A percentile compares a stretch with the other conserved stretches of the same genome.
These are phyloP conservation scores for Podaxis pistillaris DNA, from an alignment of 768 basidiomycete genomes.

Conservation along the genomic window DNA sequence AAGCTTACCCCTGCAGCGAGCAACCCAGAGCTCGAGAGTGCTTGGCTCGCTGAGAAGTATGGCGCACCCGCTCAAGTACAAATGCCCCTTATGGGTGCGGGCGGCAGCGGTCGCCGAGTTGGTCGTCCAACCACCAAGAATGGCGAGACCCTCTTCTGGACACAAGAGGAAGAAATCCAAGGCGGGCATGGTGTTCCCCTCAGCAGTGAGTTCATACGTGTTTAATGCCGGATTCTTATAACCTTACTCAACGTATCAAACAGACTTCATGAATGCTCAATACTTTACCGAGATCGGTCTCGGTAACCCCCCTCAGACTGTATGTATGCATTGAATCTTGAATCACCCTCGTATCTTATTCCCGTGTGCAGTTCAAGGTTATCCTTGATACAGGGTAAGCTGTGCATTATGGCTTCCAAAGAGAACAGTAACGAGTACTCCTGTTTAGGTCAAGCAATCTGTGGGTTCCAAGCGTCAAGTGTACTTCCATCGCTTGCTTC, in stretches of 20 bases:
- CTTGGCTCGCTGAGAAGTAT: constrained; percentile 95
- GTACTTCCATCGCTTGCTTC: constrained; percentile 91
- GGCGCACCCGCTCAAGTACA: constrained; percentile 46
- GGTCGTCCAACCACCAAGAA: constrained; percentile 33
- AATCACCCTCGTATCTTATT: constrained; percentile 4
- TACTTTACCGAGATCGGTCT: constrained; percentile 88
- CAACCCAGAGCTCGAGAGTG: constrained; percentile 69
- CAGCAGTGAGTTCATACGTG: constrained; percentile 60
- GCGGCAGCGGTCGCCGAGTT: constrained; percentile 68
- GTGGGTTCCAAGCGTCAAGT: constrained; percentile 84
- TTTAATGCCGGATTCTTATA: neutral
- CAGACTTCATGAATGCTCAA: constrained; percentile 98
- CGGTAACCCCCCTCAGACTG: constrained; percentile 80
- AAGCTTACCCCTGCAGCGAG: constrained; percentile 67
- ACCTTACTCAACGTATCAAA: constrained; percentile 8
- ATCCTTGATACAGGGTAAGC: constrained; percentile 86
- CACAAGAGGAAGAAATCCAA: constrained; percentile 63
- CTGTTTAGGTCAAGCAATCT: constrained; percentile 76
- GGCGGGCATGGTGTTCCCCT: constrained; percentile 89
- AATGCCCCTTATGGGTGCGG: constrained; percentile 69
- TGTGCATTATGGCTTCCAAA: neutral
- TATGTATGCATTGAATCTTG: constrained; percentile 32
- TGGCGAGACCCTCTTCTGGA: constrained; percentile 73
- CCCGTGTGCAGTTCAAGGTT: constrained; percentile 73
- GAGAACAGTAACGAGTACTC: neutral